phyloP scores from a whole-genome alignment of 2,329 filamentous ascomycete genomes.

The Aspergillus sp. region DNA sequence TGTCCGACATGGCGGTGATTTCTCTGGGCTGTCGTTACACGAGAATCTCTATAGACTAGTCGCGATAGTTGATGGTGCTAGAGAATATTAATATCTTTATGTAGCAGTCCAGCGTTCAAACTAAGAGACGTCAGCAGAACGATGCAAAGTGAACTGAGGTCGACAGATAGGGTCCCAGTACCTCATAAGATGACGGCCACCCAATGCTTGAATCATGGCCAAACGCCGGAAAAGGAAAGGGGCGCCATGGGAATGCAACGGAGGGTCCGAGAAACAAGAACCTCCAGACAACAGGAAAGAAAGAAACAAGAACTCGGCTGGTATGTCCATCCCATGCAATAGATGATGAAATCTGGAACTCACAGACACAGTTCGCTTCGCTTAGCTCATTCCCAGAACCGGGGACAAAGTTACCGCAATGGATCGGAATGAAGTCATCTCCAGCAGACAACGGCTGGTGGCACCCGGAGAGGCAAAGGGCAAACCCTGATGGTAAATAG shows the following conservation, averaged over 20 bases:
- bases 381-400: neutral
- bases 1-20: slow-evolving; percentile 12
- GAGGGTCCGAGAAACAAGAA: neutral
- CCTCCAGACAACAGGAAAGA: neutral
- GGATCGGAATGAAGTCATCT: neutral
- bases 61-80: neutral
- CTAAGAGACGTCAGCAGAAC: too few species aligned
- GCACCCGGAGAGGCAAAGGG: neutral
- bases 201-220: neutral
- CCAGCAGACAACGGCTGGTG: neutral
- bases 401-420: neutral
- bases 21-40: neutral
- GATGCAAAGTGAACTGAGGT: too few species aligned
- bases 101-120: too few species aligned
- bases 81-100: too few species aligned
- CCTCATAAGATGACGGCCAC: neutral
- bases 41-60: neutral
- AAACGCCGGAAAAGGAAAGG: neutral
- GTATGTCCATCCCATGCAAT: too few species aligned
- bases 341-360: neutral
- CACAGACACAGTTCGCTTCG: neutral
- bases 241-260: neutral
- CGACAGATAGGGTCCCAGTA: too few species aligned
- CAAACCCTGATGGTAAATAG: neutral
- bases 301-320: neutral